These are phyloP conservation scores for Phaeosphaeriaceae sp. DNA, from an alignment of 2,329 filamentous ascomycete genomes.

Conservation along the genomic window DNA sequence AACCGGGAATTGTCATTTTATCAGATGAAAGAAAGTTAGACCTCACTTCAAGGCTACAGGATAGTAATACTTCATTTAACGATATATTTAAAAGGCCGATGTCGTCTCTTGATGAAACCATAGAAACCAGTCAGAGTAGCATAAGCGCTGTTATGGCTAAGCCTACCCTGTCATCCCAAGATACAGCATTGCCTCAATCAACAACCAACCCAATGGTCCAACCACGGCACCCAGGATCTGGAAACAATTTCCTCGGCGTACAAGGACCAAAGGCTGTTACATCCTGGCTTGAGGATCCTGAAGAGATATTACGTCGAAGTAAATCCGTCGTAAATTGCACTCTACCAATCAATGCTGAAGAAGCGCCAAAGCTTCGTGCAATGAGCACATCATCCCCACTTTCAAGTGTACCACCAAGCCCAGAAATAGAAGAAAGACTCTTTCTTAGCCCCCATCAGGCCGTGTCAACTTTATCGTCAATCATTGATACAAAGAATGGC, in stretches of 20 bases:
- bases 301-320: slow-evolving; percentile 24
- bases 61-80: too few relatives aligned
- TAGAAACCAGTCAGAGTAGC: slow-evolving; percentile 2
- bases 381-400: slow-evolving; percentile 16
- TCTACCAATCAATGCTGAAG: too few relatives aligned
- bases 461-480: too few relatives aligned
- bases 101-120: neutral
- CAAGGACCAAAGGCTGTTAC: slow-evolving; percentile 26
- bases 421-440: slow-evolving; percentile 4
- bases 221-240: slow-evolving; percentile 7
- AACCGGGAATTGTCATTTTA: too few relatives aligned
- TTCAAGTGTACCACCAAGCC: slow-evolving; percentile 20
- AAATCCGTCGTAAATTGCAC: slow-evolving; percentile 11
- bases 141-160: neutral
- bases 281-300: slow-evolving; percentile 27
- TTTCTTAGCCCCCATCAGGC: too few relatives aligned
- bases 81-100: too few relatives aligned
- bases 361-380: neutral
- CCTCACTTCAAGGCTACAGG: too few relatives aligned
- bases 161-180: too few relatives aligned
- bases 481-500: neutral
- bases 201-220: neutral
- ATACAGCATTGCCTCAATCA: neutral
- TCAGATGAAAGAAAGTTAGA: too few relatives aligned
- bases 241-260: slow-evolving; percentile 12